Percentiles rank a stretch among this genome's conserved stretches.
These are phyloP conservation scores for Saprolegnia parasitica DNA, from an alignment of 352 stramenopile species.

Conservation along the genomic window DNA sequence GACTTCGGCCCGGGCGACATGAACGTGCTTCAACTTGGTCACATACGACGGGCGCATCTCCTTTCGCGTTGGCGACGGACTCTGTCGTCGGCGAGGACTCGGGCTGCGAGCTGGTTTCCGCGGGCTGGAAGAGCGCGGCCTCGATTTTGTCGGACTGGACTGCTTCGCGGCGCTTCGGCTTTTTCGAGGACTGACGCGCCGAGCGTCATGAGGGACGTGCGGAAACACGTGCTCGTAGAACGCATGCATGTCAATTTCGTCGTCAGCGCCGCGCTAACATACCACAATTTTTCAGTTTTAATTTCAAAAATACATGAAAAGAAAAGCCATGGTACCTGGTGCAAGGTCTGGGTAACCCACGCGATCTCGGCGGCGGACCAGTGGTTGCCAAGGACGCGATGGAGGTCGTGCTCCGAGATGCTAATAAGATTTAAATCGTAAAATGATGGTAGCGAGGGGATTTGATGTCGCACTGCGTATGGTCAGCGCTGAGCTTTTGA, in stretches of 20 bases:
- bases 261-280: too few species aligned
- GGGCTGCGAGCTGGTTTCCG: too few species aligned
- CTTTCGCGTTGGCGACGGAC: not conserved
- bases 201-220: too few species aligned
- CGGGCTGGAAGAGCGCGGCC: too few species aligned
- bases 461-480: not conserved
- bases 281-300: too few species aligned
- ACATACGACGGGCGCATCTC: not conserved
- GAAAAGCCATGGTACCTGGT: too few species aligned
- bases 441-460: not conserved
- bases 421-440: not conserved
- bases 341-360: not conserved
- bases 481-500: not conserved
- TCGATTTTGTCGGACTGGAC: too few species aligned
- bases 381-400: not conserved
- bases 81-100: not conserved
- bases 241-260: too few species aligned
- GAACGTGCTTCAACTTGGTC: constrained; percentile 7
- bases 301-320: too few species aligned
- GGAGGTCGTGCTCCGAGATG: not conserved
- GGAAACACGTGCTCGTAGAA: too few species aligned
- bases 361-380: not conserved
- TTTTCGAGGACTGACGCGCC: too few species aligned
- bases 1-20: not conserved
- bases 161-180: too few species aligned